A percentile compares a stretch with the other conserved stretches of the same genome.
Conservation (phyloP, 805 yeast species). For the Saturnispora hagleri region DNA sequence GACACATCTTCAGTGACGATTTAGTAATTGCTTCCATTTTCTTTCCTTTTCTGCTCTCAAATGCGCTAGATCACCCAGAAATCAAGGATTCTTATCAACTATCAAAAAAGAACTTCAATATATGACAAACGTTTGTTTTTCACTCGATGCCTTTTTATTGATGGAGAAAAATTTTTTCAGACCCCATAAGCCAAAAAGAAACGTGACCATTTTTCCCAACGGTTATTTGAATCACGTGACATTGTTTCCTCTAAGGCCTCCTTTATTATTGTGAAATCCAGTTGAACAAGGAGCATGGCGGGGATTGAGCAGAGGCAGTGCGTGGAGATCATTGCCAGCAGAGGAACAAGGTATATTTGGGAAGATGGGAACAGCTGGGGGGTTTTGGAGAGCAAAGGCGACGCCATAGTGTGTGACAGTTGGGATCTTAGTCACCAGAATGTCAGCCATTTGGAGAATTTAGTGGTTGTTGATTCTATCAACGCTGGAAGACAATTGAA, state of each 20-base stretch:
- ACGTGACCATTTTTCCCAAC: not conserved
- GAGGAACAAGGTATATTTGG: not conserved
- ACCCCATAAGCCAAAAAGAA: not conserved
- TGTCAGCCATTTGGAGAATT: not conserved
- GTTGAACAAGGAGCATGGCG: not conserved
- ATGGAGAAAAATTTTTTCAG: not conserved
- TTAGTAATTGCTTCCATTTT: slow-evolving; percentile 75
- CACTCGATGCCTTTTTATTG: not conserved
- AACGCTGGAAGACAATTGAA: slow-evolving; percentile 39
- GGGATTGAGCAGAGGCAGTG: not conserved
- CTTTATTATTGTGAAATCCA: no score
- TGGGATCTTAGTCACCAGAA: not conserved
- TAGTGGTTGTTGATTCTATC: slow-evolving; percentile 37
- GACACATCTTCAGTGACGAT: slow-evolving; percentile 73
- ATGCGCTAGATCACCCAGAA: not conserved
- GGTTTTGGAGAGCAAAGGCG: not conserved
- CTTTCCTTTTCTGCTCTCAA: not conserved
- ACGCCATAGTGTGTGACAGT: not conserved
- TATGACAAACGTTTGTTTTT: not conserved
- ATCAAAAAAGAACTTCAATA: not conserved
- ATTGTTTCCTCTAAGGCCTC: no score
- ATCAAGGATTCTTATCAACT: not conserved
- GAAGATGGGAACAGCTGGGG: not conserved
- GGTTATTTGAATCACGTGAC: not conserved
- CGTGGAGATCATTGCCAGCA: not conserved